Base-by-base conservation (phyloP, 768 basidiomycete species). In the Trametes punicea region DNA sequence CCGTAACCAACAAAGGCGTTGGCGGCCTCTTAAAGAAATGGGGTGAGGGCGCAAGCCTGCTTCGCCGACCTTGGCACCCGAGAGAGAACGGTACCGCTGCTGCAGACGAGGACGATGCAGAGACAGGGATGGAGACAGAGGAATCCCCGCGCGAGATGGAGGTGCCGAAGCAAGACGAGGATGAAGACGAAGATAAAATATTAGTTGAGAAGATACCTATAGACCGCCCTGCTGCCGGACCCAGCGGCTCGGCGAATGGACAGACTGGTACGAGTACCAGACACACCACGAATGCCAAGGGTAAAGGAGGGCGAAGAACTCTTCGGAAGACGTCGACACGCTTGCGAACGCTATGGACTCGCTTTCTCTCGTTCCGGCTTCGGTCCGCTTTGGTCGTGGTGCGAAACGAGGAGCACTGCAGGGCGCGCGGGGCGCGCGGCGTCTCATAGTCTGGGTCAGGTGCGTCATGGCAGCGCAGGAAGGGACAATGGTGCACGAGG, bases 1-100 rank as follows among this genome's bases (percentile, higher is more conserved):
- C 88, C 18, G 87, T 96, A 18, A 93, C 90, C 15, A 94, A 94
- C 71, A 93, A 90, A 67, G 93, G 93, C 20, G 83, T 93, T 11
- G 91, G 90, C 11, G 89, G 87, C 3, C 72, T 93, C 16, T 69
- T 93, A 52, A 81, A 82, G 67, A 81, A 75, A 64, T 93, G 90
- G 88, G 91, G 91, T 9, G 88, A 89, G 56, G 91, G 90, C 6
- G 91, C 82, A 4, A 91, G 88, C 62, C 76, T 93, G 73, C 75
- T 93, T 50, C 78, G 91, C 34, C 81, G 81, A 10, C 74, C 80
- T 53, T 93, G 90, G 90, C 88, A 82, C 46, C 64, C 74, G 4
- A 73, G 82, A 29, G 73, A 74, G 23, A 52, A 45, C 1, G 59
- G 60, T 46, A 58, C 56, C 31, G 60, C 64, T 50, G 58, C 56